These are phyloP conservation scores for Hexamita inflata DNA, from an alignment of 208 protist species.

Conservation along the genomic window DNA sequence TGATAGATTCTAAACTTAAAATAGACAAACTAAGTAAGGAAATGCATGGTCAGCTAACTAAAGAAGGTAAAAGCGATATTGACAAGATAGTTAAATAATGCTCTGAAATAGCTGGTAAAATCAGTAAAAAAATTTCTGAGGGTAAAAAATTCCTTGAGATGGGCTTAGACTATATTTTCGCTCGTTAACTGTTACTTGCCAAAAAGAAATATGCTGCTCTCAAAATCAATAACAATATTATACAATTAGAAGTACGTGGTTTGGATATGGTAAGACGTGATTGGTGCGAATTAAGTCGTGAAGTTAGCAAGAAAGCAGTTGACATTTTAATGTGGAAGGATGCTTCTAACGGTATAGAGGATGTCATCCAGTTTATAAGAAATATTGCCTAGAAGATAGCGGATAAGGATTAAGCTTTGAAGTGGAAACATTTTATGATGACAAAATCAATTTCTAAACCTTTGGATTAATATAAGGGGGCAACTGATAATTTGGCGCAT, in stretches of 20 bases:
- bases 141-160: slow-evolving; percentile 88
- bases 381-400: not conserved
- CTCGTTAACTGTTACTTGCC: slow-evolving; percentile 77
- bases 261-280: slow-evolving; percentile 96
- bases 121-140: slow-evolving; percentile 80
- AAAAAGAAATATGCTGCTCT: slow-evolving; percentile 79
- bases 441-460: slow-evolving; percentile 16
- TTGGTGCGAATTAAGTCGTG: slow-evolving; percentile 88
- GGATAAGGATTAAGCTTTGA: not conserved
- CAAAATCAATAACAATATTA: not conserved
- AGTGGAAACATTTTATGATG: slow-evolving; percentile 2
- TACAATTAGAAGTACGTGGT: slow-evolving; percentile 65
- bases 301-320: slow-evolving; percentile 46
- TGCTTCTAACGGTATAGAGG: not conserved
- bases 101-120: not conserved
- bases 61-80: not conserved
- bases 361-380: not conserved
- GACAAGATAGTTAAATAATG: slow-evolving; percentile 16
- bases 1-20: slow-evolving; percentile 77
- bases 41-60: not conserved
- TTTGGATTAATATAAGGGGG: not conserved
- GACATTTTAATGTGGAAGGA: not conserved
- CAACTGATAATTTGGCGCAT: not conserved
- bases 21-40: not conserved
- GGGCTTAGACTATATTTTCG: slow-evolving; percentile 96